Evolutionary conservation across 139 green algal genomes (phyloP).

Genomic region (Astrephomene gubernaculifera): DNA sequence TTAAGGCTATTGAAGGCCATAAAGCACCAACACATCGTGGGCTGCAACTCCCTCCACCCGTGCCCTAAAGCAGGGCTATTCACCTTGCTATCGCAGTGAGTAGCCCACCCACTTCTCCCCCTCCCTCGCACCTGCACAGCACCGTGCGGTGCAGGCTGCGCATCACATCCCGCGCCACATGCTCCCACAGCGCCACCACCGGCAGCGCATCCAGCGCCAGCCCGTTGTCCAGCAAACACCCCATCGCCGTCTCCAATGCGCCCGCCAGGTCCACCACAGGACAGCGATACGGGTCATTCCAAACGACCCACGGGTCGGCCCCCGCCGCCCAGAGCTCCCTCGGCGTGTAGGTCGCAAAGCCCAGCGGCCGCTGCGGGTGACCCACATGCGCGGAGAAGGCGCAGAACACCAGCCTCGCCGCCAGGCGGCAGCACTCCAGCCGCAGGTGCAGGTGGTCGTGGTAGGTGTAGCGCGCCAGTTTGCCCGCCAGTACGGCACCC

Average conservation of each 20-base stretch:
- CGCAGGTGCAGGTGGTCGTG: slow-evolving; percentile 50
- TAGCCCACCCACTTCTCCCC: background rate
- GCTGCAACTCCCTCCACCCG: no score
- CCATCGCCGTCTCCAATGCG: slow-evolving; percentile 52
- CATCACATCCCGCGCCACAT: slow-evolving; percentile 48
- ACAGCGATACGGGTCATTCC: slow-evolving; percentile 59
- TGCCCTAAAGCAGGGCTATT: no score
- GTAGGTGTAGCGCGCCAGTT: slow-evolving; percentile 65
- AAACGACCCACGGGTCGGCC: slow-evolving; percentile 46
- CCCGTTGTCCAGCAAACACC: slow-evolving; percentile 53
- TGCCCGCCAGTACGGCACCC: slow-evolving; percentile 64
- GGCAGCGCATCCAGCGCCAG: slow-evolving; percentile 61
- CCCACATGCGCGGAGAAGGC: slow-evolving; percentile 54
- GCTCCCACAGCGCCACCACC: slow-evolving; percentile 67
- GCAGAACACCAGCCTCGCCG: slow-evolving; percentile 36
- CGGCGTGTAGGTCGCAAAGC: slow-evolving; percentile 57
- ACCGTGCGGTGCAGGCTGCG: slow-evolving; percentile 51
- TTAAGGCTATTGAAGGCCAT: no score
- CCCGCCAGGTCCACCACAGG: slow-evolving; percentile 63
- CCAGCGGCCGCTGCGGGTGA: slow-evolving; percentile 65
- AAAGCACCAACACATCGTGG: no score
- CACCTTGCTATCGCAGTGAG: no score
- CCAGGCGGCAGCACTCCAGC: slow-evolving; percentile 58
- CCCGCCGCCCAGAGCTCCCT: slow-evolving; percentile 48
- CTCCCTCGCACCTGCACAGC: slow-evolving; percentile 38